These are phyloP conservation scores for Fusarium redolens DNA, from an alignment of 2,329 filamentous ascomycete species.

Conservation along the genomic window DNA sequence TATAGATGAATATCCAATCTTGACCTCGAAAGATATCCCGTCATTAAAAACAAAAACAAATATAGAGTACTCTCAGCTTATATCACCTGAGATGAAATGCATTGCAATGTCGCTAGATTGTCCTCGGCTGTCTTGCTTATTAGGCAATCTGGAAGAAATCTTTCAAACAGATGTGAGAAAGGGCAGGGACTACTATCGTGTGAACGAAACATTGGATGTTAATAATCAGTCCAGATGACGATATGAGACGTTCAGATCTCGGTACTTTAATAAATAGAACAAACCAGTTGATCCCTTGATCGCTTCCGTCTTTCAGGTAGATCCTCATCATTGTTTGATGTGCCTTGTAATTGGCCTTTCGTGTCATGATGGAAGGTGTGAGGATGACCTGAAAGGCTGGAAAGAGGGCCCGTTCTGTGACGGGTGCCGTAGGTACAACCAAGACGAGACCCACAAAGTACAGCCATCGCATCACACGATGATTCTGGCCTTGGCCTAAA, in stretches of 20 bases:
- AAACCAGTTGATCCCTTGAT: background rate
- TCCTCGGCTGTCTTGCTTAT: conserved; percentile 14
- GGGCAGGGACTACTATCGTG: conserved; percentile 12
- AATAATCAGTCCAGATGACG: background rate
- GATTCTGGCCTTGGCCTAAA: background rate
- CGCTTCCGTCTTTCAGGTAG: background rate
- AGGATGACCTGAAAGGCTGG: conserved; percentile 8
- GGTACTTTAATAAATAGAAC: background rate
- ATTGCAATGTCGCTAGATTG: conserved; percentile 19
- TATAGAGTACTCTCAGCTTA: background rate
- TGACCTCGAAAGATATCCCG: conserved; percentile 5
- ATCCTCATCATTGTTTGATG: background rate
- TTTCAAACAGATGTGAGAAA: conserved; percentile 8
- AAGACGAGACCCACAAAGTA: conserved; percentile 16
- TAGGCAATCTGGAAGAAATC: conserved; percentile 4
- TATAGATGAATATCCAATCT: background rate
- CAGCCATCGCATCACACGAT: background rate
- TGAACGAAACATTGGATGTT: conserved; percentile 5
- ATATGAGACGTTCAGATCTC: background rate
- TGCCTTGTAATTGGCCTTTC: background rate
- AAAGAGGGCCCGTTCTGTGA: conserved; percentile 18
- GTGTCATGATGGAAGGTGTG: conserved; percentile 17
- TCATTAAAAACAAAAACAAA: background rate
- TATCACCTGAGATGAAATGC: background rate
- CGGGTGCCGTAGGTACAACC: conserved; percentile 17